Conservation (phyloP, 257 asterid species). For the Salvia miltiorrhiza region DNA sequence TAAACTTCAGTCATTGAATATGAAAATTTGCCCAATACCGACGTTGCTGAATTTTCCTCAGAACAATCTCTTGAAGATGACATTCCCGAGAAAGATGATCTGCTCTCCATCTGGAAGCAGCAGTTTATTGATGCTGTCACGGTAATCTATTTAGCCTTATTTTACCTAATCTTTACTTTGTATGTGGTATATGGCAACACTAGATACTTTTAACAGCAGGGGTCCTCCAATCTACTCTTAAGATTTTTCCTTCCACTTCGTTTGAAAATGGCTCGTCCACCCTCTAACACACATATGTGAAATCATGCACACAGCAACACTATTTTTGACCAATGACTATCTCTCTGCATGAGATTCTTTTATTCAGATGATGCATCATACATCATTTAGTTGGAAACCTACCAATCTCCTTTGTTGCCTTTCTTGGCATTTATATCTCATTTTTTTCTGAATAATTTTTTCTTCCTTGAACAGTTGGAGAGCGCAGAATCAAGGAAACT, state of each 20-base stretch:
- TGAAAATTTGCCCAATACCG: slow-evolving; percentile 39
- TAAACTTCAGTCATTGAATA: slow-evolving; percentile 35
- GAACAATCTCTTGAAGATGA: slow-evolving; percentile 24
- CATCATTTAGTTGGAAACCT: not conserved
- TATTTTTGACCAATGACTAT: not conserved
- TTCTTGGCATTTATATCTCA: not conserved
- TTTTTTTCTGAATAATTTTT: not conserved
- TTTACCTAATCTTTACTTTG: not conserved
- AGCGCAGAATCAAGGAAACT: slow-evolving; percentile 46
- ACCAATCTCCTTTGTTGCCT: not conserved
- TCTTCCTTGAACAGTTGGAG: slow-evolving; percentile 53
- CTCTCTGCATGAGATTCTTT: not conserved
- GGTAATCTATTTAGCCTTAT: slow-evolving; percentile 37
- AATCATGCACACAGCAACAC: not conserved
- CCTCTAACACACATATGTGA: not conserved
- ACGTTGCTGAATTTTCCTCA: slow-evolving; percentile 37
- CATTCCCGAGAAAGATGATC: slow-evolving; percentile 30
- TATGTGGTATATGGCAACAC: not conserved
- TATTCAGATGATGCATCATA: not conserved
- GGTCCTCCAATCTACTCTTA: too few species aligned
- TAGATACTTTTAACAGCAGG: not conserved
- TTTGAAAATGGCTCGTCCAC: too few species aligned
- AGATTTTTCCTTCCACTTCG: too few species aligned
- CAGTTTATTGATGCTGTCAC: slow-evolving; percentile 60
- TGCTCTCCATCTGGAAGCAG: slow-evolving; percentile 65